These are phyloP conservation scores for Kregervanrija pseudodelftensis DNA, from an alignment of 805 yeast species.

Conservation along the genomic window DNA sequence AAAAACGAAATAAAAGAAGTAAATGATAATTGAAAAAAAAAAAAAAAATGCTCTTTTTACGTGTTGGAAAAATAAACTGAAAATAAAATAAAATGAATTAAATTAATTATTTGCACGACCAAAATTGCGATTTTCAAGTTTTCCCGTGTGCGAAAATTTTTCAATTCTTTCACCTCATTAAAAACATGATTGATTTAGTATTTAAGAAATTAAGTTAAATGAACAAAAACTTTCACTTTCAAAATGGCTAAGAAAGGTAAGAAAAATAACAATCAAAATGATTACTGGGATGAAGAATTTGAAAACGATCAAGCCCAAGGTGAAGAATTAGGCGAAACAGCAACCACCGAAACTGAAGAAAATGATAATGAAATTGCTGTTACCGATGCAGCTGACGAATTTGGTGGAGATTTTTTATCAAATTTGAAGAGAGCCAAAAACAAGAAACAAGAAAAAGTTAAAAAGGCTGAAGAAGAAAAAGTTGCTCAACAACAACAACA, in stretches of 20 bases:
- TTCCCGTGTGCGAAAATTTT: too few relatives aligned
- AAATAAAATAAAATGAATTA: too few relatives aligned
- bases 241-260: slow-evolving; percentile 37
- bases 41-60: too few relatives aligned
- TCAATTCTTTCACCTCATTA: too few relatives aligned
- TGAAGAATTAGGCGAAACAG: slow-evolving; percentile 44
- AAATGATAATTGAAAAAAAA: too few relatives aligned
- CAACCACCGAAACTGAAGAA: slow-evolving; percentile 12
- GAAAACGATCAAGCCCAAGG: slow-evolving; percentile 44
- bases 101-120: too few relatives aligned
- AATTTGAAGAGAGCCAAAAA: slow-evolving; percentile 74
- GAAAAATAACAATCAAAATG: slow-evolving; percentile 61
- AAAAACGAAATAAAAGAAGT: too few relatives aligned
- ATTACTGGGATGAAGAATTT: slow-evolving; percentile 73
- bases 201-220: too few relatives aligned
- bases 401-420: slow-evolving; percentile 68
- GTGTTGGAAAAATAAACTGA: too few relatives aligned
- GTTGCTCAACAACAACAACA: slow-evolving; percentile 23
- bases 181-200: too few relatives aligned
- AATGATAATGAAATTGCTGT: slow-evolving; percentile 21
- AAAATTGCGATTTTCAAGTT: too few relatives aligned
- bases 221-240: not conserved
- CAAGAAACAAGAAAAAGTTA: slow-evolving; percentile 65
- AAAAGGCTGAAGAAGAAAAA: slow-evolving; percentile 46
- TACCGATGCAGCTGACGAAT: slow-evolving; percentile 35